A percentile compares a stretch with the other conserved stretches of the same genome.
phyloP scores from a whole-genome alignment of 1,284 basidiomycete species.

The Sutorius eximius region DNA sequence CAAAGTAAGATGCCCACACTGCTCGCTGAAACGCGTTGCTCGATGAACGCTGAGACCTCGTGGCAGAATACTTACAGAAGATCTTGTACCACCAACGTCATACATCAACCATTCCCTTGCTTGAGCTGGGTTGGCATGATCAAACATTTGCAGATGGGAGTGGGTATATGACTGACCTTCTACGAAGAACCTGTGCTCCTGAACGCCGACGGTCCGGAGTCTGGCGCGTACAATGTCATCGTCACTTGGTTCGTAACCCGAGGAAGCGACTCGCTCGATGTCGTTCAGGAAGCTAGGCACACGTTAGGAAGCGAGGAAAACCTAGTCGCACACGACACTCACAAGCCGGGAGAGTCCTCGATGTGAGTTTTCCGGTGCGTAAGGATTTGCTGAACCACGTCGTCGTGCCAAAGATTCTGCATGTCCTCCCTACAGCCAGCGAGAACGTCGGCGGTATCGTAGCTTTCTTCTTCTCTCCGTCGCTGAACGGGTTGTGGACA shows the following conservation, averaged over 20 bases:
- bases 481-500: slow-evolving; percentile 24
- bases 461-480: slow-evolving; percentile 46
- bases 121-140: slow-evolving; percentile 32
- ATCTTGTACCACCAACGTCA: slow-evolving; percentile 72
- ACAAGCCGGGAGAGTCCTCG: slow-evolving; percentile 73
- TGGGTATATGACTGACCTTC: slow-evolving; percentile 48
- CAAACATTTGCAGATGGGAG: neutral
- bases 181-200: slow-evolving; percentile 68
- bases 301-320: slow-evolving; percentile 5
- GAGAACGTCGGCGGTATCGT: slow-evolving; percentile 57
- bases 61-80: slow-evolving; percentile 48
- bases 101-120: slow-evolving; percentile 66
- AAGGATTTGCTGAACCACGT: slow-evolving; percentile 55
- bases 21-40: slow-evolving; percentile 45
- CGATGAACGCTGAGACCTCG: slow-evolving; percentile 2
- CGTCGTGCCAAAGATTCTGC: slow-evolving; percentile 62
- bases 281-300: slow-evolving; percentile 56
- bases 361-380: slow-evolving; percentile 48
- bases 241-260: slow-evolving; percentile 64
- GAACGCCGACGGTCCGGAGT: slow-evolving; percentile 68
- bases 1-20: slow-evolving; percentile 73
- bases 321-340: slow-evolving; percentile 31
- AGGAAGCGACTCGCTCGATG: slow-evolving; percentile 58
- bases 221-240: slow-evolving; percentile 72
- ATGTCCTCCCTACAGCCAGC: slow-evolving; percentile 64